phyloP scores from a whole-genome alignment of 2,329 filamentous ascomycete species.

The Pseudonectria foliicola region DNA sequence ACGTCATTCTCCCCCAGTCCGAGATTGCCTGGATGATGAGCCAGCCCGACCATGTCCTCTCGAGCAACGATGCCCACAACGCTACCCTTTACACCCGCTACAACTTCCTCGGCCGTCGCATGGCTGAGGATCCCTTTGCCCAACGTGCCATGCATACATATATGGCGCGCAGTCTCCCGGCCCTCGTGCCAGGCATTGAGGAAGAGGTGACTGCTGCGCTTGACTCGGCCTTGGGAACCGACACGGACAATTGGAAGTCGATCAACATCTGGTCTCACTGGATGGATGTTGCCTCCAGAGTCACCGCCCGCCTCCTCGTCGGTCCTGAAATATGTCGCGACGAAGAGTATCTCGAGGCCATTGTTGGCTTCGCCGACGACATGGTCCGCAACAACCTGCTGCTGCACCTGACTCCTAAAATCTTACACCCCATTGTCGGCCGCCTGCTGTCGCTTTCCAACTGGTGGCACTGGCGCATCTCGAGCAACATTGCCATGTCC shows the following conservation, averaged over 20 bases:
- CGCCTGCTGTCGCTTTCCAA: conserved; percentile 38
- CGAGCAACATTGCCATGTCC: conserved; percentile 36
- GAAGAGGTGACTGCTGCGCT: conserved; percentile 32
- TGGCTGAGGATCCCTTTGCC: conserved; percentile 32
- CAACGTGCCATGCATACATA: conserved; percentile 37
- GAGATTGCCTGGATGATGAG: conserved; percentile 41
- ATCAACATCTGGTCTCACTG: conserved; percentile 40
- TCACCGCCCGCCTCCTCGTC: conserved; percentile 38
- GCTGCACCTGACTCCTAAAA: conserved; percentile 38
- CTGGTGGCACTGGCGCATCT: conserved; percentile 38
- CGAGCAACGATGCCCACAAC: conserved; percentile 34
- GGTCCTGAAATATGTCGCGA: conserved; percentile 34
- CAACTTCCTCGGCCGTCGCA: conserved; percentile 33
- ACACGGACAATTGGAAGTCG: conserved; percentile 29
- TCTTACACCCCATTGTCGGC: conserved; percentile 43
- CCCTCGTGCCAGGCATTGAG: conserved; percentile 33
- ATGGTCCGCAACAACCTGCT: conserved; percentile 39
- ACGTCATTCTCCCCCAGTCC: conserved; percentile 37
- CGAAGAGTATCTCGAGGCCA: conserved; percentile 37
- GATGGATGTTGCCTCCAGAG: conserved; percentile 33
- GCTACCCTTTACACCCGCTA: conserved; percentile 31
- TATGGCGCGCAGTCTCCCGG: conserved; percentile 33
- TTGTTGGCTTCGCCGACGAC: conserved; percentile 42
- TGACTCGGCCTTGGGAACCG: conserved; percentile 27
- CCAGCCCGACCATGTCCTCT: conserved; percentile 37